Base-by-base conservation (phyloP, 768 basidiomycete species). In the Hericium rajendrae region DNA sequence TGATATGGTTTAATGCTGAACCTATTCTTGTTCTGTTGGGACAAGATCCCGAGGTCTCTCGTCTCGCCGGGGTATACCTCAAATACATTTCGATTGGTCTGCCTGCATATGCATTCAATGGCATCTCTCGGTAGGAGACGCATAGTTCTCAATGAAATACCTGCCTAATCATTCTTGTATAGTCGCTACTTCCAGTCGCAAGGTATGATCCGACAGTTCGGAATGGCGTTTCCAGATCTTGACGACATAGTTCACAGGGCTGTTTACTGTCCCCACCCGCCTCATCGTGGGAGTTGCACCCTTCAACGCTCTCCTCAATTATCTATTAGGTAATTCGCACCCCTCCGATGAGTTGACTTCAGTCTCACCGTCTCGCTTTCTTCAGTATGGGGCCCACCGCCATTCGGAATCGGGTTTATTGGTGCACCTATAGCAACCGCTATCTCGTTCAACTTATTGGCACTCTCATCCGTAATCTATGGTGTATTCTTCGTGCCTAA, bases 371-470 rank as follows among this genome's bases (percentile, higher is more conserved):
- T 6, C 55, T 37, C 15, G 26, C 52, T 15, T 12, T 49, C 20
- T 2, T 20, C 20, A 71, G 90, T 94, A 0, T 93, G 91, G 91
- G 92, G 92, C 1, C 92, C 92, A 0, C 73, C 79, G 38, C 74
- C 82, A 4, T 73, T 97, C 56, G 77, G 88, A 13, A 74, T 97
- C 2, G 94, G 94, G 1, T 99, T 91, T 71, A 82, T 89, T 53
- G 95, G 95, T 13, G 95, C 94, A 3, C 95, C 95, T 0, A 76
- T 97, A 18, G 88, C 94, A 1, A 93, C 93, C 2, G 84, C 88
- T 0, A 77, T 94, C 46, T 89, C 88, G 13, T 91, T 94, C 72
- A 95, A 94, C 68, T 75, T 95, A n/a, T 85, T 93, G 46, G 75
- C 83, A 0, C 54, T 81, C 48, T 67, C 78, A 55, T 88, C 83